Conservation (phyloP, 495 filamentous ascomycete species). For the Umbilicaria muhlenbergii region DNA sequence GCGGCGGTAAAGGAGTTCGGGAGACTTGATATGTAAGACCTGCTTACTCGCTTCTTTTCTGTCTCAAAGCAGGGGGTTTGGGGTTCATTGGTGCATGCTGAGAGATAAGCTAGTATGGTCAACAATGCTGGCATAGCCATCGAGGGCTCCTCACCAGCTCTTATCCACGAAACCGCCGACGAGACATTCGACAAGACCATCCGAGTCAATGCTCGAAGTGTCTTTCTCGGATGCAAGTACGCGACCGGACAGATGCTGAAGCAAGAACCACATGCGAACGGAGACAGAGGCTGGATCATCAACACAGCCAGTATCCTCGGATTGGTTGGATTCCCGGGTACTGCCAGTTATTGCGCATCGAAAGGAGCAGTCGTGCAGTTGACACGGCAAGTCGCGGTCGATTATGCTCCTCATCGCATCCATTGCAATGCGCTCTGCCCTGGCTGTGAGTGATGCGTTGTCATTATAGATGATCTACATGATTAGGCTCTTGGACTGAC, state of each 20-base stretch:
- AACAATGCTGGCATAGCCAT: slow-evolving; percentile 34
- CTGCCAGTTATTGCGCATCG: slow-evolving; percentile 32
- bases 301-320: slow-evolving; percentile 35
- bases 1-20: slow-evolving; percentile 24
- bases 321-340: slow-evolving; percentile 17
- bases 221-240: slow-evolving; percentile 36
- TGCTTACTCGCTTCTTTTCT: not conserved
- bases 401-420: slow-evolving; percentile 34
- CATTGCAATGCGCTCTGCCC: slow-evolving; percentile 41
- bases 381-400: slow-evolving; percentile 33
- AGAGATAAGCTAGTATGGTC: slow-evolving; percentile 22
- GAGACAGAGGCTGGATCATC: slow-evolving; percentile 40
- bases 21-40: slow-evolving; percentile 32
- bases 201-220: slow-evolving; percentile 27
- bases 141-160: slow-evolving; percentile 9
- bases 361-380: slow-evolving; percentile 36
- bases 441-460: slow-evolving; percentile 26
- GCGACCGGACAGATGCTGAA: slow-evolving; percentile 33
- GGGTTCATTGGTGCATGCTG: not conserved
- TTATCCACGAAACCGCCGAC: slow-evolving; percentile 25
- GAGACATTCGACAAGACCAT: slow-evolving; percentile 28
- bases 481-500: too few species aligned
- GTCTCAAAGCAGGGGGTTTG: not conserved
- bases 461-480: too few species aligned
- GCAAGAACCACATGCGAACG: slow-evolving; percentile 26